A percentile compares a stretch with the other conserved stretches of the same genome.
phyloP scores from a whole-genome alignment of 306 rosid species.

The Inga laurina region DNA sequence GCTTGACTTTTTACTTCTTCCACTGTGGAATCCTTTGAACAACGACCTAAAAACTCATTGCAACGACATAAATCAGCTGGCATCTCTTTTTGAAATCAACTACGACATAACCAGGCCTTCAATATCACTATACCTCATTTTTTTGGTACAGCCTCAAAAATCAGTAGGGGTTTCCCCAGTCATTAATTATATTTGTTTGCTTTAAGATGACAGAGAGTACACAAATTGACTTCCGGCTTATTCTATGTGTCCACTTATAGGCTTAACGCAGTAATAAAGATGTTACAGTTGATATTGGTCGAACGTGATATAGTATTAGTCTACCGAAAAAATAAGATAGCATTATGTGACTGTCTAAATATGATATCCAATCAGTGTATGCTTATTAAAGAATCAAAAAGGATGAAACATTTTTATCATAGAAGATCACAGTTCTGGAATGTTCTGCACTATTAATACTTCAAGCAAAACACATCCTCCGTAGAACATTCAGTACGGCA shows the following conservation, averaged over 20 bases:
- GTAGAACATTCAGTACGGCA: background rate
- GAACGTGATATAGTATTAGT: background rate
- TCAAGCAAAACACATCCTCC: background rate
- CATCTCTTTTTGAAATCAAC: background rate
- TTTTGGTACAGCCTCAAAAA: background rate
- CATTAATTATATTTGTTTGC: background rate
- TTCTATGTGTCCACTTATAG: background rate
- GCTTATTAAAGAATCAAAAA: background rate
- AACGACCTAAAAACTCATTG: conserved; percentile 34
- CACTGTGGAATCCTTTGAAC: conserved; percentile 55
- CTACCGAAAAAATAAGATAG: background rate
- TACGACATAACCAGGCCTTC: background rate
- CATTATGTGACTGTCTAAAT: background rate
- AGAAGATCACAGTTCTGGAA: conserved; percentile 14
- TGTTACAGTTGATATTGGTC: background rate
- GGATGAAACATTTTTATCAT: background rate
- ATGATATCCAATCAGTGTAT: conserved; percentile 3
- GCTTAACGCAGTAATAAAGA: background rate
- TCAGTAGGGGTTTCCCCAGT: background rate
- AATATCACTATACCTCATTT: background rate
- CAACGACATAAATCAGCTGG: conserved; percentile 1
- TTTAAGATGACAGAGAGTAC: background rate
- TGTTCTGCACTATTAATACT: conserved; percentile 4
- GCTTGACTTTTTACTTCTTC: conserved; percentile 40
- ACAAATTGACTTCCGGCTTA: conserved; percentile 7